Evolutionary conservation across 2,329 filamentous ascomycete species (phyloP).

Genomic region (Microcyclospora tardicrescens): DNA sequence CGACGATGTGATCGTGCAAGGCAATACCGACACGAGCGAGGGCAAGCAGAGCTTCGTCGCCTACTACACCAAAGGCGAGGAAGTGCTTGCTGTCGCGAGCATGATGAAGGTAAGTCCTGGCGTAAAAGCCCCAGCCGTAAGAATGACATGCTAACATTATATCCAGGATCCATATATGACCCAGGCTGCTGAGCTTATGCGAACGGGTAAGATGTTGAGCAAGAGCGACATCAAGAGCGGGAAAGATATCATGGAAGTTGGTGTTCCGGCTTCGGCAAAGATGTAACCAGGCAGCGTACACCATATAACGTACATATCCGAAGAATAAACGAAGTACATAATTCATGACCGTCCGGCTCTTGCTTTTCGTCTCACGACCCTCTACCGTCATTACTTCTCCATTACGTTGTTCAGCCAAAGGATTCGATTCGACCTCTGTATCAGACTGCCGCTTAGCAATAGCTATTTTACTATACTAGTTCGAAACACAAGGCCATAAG

Average conservation of each 20-base stretch:
- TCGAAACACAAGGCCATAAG: no score
- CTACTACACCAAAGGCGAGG: constrained; percentile 78
- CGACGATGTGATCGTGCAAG: constrained; percentile 73
- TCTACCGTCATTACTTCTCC: no score
- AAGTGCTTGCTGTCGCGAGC: constrained; percentile 75
- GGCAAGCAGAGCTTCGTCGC: constrained; percentile 67
- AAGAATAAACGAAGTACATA: no score
- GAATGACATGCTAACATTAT: constrained; percentile 33
- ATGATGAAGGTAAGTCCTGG: constrained; percentile 68
- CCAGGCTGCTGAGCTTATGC: constrained; percentile 76
- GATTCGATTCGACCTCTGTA: no score
- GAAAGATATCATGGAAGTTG: constrained; percentile 32
- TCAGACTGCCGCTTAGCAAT: no score
- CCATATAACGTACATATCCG: no score
- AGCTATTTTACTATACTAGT: no score
- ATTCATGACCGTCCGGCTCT: no score
- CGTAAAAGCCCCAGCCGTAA: constrained; percentile 8
- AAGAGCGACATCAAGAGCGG: constrained; percentile 65
- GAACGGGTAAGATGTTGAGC: constrained; percentile 63
- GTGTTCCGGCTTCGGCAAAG: no score
- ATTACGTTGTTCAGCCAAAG: no score
- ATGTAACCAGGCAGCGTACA: no score
- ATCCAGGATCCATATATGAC: constrained; percentile 76
- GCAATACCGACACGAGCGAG: constrained; percentile 49
- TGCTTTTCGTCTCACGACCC: no score